Evolutionary conservation across 306 rosid genomes (phyloP).

Genomic region (Vigna trinervia): DNA sequence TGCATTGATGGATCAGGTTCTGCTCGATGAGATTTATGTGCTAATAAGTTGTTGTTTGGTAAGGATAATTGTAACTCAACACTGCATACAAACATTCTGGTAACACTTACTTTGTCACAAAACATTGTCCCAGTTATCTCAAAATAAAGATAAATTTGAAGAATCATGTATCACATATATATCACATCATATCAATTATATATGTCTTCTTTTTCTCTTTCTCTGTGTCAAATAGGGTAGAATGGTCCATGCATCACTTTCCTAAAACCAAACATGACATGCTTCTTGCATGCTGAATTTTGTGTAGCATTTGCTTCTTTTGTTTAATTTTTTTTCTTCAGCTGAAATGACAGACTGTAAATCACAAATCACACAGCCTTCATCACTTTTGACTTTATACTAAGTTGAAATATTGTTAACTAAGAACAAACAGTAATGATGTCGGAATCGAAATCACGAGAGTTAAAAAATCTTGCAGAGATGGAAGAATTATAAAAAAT

Average conservation of each 20-base stretch:
- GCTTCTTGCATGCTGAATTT: constrained; percentile 19
- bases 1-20: neutral
- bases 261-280: constrained; percentile 3
- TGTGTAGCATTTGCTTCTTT: constrained; percentile 17
- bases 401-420: constrained; percentile 29
- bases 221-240: neutral
- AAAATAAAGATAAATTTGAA: too few species aligned
- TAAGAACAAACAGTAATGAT: too few species aligned
- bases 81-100: neutral
- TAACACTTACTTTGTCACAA: neutral
- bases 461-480: too few species aligned
- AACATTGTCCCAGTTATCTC: neutral
- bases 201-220: neutral
- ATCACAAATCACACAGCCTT: neutral
- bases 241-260: constrained; percentile 6
- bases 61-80: neutral
- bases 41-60: neutral
- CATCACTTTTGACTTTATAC: constrained; percentile 29
- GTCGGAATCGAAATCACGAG: too few species aligned
- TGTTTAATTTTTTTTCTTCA: neutral
- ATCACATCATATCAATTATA: neutral
- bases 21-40: neutral
- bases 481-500: too few species aligned
- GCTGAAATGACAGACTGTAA: constrained; percentile 15
- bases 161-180: neutral